These are phyloP conservation scores for Chlorella sp. DNA, from an alignment of 139 green algal species.

Conservation along the genomic window DNA sequence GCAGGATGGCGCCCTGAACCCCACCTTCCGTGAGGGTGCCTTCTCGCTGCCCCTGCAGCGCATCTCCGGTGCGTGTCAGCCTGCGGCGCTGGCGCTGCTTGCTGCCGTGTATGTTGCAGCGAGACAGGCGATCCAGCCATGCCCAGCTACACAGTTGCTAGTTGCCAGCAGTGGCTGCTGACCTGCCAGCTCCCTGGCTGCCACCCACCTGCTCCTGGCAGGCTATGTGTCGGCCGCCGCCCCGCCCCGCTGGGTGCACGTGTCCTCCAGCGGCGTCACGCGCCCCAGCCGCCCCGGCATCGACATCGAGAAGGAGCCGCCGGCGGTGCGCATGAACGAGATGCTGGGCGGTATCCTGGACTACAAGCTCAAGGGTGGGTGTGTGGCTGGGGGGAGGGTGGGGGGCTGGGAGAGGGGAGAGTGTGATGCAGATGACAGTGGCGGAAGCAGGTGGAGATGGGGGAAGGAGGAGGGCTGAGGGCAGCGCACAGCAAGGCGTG, in stretches of 20 bases:
- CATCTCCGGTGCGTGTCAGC: slow-evolving; percentile 46
- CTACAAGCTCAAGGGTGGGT: slow-evolving; percentile 85
- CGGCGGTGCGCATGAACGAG: slow-evolving; percentile 92
- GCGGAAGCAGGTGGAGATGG: too few relatives aligned
- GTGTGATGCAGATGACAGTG: too few relatives aligned
- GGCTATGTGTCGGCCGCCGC: slow-evolving; percentile 3
- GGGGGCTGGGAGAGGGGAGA: too few relatives aligned
- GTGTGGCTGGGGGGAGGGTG: too few relatives aligned
- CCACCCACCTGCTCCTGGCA: not conserved
- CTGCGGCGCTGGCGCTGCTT: not conserved
- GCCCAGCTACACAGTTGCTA: too few relatives aligned
- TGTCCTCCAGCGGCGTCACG: slow-evolving; percentile 84
- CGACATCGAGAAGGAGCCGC: slow-evolving; percentile 78
- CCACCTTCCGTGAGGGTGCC: slow-evolving; percentile 75
- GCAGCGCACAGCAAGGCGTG: not conserved
- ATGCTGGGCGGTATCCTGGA: slow-evolving; percentile 90
- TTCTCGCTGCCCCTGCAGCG: slow-evolving; percentile 83
- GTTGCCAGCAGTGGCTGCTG: too few relatives aligned
- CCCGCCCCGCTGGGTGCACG: slow-evolving; percentile 66
- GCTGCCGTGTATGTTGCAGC: not conserved
- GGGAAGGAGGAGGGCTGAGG: too few relatives aligned
- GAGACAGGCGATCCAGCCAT: too few relatives aligned
- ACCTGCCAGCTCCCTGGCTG: too few relatives aligned
- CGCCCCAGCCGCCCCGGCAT: slow-evolving; percentile 80
- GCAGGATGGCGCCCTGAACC: slow-evolving; percentile 93